These are phyloP conservation scores for Flaveria sonorensis DNA, from an alignment of 129 eudicot species.

Conservation along the genomic window DNA sequence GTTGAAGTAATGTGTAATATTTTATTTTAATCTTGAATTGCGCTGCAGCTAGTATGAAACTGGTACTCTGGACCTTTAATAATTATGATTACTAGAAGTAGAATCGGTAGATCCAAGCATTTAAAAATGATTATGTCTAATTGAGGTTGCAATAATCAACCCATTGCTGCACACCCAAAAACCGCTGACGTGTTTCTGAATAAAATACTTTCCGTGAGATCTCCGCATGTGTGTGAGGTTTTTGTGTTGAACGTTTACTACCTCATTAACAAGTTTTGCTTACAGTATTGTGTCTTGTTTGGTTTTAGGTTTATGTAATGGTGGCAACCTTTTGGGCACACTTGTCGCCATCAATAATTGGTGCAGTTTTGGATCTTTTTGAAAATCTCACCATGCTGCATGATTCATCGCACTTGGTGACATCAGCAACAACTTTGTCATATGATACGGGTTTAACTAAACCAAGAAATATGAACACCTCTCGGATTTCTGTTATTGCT, in stretches of 20 bases:
- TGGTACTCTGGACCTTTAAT: not conserved
- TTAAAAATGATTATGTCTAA: not conserved
- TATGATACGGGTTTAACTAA: conserved; percentile 25
- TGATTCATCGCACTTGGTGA: conserved; percentile 25
- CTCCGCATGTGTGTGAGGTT: not conserved
- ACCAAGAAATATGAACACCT: conserved; percentile 14
- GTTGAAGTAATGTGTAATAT: not conserved
- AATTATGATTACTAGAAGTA: not conserved
- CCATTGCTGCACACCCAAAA: not conserved
- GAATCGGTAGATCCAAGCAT: not conserved
- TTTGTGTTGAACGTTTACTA: conserved; percentile 5
- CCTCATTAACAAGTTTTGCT: not conserved
- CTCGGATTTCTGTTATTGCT: conserved; percentile 50
- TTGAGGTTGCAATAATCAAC: conserved; percentile 1
- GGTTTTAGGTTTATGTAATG: conserved; percentile 56
- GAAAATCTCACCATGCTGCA: conserved; percentile 40
- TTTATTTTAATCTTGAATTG: not conserved
- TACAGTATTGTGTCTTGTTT: conserved; percentile 13
- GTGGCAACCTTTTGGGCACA: conserved; percentile 52
- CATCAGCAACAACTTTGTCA: conserved; percentile 18
- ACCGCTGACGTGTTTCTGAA: not conserved
- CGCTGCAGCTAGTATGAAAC: not conserved
- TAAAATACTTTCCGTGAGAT: not conserved
- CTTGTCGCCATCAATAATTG: conserved; percentile 61
- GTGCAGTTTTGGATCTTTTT: conserved; percentile 50